Conservation (phyloP, 768 basidiomycete genomes). For the Podaxis sp. region DNA sequence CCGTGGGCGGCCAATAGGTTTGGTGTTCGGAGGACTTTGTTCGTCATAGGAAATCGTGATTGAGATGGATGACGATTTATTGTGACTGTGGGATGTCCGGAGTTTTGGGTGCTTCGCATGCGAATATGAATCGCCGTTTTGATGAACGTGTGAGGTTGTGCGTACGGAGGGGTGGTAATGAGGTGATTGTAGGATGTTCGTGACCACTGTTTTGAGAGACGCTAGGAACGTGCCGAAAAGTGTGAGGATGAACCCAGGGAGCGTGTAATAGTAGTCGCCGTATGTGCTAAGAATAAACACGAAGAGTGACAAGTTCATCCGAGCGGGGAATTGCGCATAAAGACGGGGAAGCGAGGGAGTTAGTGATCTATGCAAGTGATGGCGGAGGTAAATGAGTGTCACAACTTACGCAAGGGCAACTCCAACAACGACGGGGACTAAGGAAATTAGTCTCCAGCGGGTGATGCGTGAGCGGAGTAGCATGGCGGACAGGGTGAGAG, state of each 20-base stretch:
- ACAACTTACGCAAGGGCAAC: constrained; percentile 83
- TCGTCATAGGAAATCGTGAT: neutral
- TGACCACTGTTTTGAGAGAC: constrained; percentile 90
- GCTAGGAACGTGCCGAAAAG: constrained; percentile 90
- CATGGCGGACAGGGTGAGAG: constrained; percentile 72
- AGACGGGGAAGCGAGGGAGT: neutral
- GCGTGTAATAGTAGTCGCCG: constrained; percentile 93
- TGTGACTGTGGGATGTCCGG: neutral
- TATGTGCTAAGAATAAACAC: constrained; percentile 63
- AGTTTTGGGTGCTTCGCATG: neutral
- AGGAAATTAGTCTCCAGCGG: constrained; percentile 61
- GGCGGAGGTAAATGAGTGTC: neutral
- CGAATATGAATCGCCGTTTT: neutral
- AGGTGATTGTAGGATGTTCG: constrained; percentile 61
- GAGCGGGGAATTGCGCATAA: neutral
- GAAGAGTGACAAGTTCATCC: neutral
- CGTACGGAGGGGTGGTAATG: constrained; percentile 3
- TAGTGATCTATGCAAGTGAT: neutral
- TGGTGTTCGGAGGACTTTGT: neutral
- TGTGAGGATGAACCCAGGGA: constrained; percentile 82
- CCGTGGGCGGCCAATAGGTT: neutral
- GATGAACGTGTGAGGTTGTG: neutral
- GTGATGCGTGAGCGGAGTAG: constrained; percentile 65
- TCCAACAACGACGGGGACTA: constrained; percentile 84
- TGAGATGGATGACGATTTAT: constrained; percentile 12